Base-by-base conservation (phyloP, 306 rosid genomes). In the Malus fusca region DNA sequence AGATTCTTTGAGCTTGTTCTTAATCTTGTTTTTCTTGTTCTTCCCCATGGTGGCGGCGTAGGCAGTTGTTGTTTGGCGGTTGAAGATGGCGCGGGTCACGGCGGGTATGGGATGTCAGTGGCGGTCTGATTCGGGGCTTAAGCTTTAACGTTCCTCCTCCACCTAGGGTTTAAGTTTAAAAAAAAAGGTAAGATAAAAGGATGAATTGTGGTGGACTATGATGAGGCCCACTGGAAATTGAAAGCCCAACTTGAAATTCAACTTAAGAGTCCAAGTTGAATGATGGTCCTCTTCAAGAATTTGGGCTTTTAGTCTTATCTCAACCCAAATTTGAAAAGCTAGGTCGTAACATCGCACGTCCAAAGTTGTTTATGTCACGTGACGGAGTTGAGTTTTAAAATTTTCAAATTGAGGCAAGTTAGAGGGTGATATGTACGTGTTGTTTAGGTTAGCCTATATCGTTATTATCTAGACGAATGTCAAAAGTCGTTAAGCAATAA, bases 11-110 rank as follows among this genome's bases (percentile, higher is more conserved):
- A 68, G 19, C 19, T 21, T 61, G 17, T 46, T 51, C 75, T 13
- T 66, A 13, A 35, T 48, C 76, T 69, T 78, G 71, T 76, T 79
- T 30, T 40, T 69, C 79, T 75, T 74, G 72, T 77, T 81, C 43
- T 46, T 69, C 79, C 78, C 86, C 90, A 85, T 85, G 56, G 75
- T 42, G 6, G 12, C 33, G 53, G 30, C 11, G 68, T 6, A 11
- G 69, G 1, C 3, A 19, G 52, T 46, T 46, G 52, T 46, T 18
- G 74, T 1, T 22, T 14, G 28, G 62, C 63, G 23, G 74, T 70
- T 30, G 14, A 19, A 48, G 17, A 25, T 5, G 46, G 8, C 33
- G 63, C 46, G 25, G 35, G 17, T 26, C 1, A 23, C 67, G 11
- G 67, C 37, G 67, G 67, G 67, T n/a, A 0, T 11, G 61, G 42